phyloP scores from a whole-genome alignment of 1,139 yeast species.

The Pichia norvegensis region DNA sequence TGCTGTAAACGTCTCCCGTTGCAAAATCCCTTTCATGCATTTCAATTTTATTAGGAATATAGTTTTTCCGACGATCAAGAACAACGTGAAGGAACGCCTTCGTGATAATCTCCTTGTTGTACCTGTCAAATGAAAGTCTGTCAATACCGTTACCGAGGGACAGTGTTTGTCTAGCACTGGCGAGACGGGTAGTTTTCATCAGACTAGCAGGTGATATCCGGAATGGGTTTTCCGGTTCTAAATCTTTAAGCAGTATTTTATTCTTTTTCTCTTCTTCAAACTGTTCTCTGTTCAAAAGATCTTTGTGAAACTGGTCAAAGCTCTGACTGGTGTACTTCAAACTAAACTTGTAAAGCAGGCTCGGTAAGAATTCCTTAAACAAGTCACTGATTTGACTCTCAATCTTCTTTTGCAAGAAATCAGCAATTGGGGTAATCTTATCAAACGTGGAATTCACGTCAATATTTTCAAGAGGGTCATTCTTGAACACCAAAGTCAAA shows the following conservation, averaged over 20 bases:
- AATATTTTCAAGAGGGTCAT: conserved; percentile 80
- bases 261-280: conserved; percentile 23
- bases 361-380: conserved; percentile 78
- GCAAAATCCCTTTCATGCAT: conserved; percentile 23
- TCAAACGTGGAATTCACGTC: conserved; percentile 82
- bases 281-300: conserved; percentile 28
- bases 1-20: conserved; percentile 19
- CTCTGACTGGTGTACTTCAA: conserved; percentile 57
- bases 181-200: conserved; percentile 60
- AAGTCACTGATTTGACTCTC: conserved; percentile 73
- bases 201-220: conserved; percentile 60
- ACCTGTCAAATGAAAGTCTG: conserved; percentile 26
- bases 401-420: conserved; percentile 72
- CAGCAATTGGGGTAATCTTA: conserved; percentile 73
- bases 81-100: conserved; percentile 27
- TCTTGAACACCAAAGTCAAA: conserved; percentile 74
- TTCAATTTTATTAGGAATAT: conserved; percentile 21
- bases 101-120: conserved; percentile 28
- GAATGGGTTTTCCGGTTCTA: conserved; percentile 49
- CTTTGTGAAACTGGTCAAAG: conserved; percentile 32
- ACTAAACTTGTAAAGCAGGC: conserved; percentile 68
- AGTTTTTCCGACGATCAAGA: conserved; percentile 18
- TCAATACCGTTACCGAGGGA: conserved; percentile 37
- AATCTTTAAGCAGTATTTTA: conserved; percentile 36
- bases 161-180: conserved; percentile 72